Evolutionary conservation across 2,329 filamentous ascomycete species (phyloP), one percentile per base, ranked within the genome.

Genomic region (Cercospora sesami): DNA sequence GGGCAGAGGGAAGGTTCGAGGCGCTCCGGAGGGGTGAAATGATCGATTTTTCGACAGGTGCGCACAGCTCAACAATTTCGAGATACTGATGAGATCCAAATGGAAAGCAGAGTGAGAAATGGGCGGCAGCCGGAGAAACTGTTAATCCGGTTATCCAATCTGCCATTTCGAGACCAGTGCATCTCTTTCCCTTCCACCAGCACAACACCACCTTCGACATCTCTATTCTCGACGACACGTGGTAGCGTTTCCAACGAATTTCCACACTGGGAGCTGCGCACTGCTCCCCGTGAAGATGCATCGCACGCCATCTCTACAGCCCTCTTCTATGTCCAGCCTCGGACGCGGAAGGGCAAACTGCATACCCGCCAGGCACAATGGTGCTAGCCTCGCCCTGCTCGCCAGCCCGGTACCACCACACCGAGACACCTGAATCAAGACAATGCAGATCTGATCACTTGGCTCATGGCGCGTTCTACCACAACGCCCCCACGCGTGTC

Each of bases 321-420:
- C 30, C 10, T 33, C 9, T 21, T 33, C 28, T 33, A 14, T 18
- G 28, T 33, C 55, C 55, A 36, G 30, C 55, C 55, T 23, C 55
- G 55, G 36, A 59, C 28, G 28, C 55, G 55, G 55, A 59, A 33
- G 28, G 55, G n/a, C 55, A 59, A 59, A 59, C 30, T 59, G 55
- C 55, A 59, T 31, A 59, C 31, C 55, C 55, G 55, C 28, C 18
- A 14, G 55, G 28, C 55, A 59, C 55, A 36, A 59, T 33, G 36
- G 55, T 59, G 55, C 55, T 21, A 59, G 55, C 55, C 55, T 59
- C 55, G 55, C 55, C 55, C 30, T 59, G 55, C 55, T 36, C 8
- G 55, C 55, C 31, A 23, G 55, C 55, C 55, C 7, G 16, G 55
- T 59, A 36, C 55, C 55, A 59, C 55, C 55, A 23, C 55, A 18